phyloP scores from a whole-genome alignment of 2,329 filamentous ascomycete species.

The Venturia effusa region DNA sequence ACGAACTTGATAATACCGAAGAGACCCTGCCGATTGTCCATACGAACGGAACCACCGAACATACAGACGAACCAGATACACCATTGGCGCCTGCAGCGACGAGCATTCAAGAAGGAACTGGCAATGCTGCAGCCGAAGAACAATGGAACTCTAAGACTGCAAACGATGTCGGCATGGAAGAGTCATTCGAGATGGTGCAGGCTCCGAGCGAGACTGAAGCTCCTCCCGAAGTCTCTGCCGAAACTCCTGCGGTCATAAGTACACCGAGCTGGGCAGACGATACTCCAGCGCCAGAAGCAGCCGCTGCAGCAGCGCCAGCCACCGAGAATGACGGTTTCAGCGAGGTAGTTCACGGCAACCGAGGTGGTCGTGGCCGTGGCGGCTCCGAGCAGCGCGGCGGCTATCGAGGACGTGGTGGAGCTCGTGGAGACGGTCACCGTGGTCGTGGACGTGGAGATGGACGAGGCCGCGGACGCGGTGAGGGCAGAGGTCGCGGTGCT shows the following conservation, averaged over 20 bases:
- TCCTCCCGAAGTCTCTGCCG: slow-evolving; percentile 35
- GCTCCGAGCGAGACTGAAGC: slow-evolving; percentile 64
- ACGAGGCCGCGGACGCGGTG: slow-evolving; percentile 20
- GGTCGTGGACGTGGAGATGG: slow-evolving; percentile 27
- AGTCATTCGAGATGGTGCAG: slow-evolving; percentile 67
- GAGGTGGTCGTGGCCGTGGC: slow-evolving; percentile 38
- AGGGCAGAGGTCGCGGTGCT: slow-evolving; percentile 31
- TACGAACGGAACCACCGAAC: slow-evolving; percentile 19
- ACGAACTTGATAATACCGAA: slow-evolving; percentile 47
- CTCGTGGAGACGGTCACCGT: slow-evolving; percentile 33
- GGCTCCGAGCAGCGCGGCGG: slow-evolving; percentile 38
- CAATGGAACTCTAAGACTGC: slow-evolving; percentile 52
- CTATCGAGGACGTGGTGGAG: slow-evolving; percentile 38
- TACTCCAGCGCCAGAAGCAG: slow-evolving; percentile 30
- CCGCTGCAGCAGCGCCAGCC: slow-evolving; percentile 14
- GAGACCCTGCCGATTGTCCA: slow-evolving; percentile 13
- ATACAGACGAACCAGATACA: slow-evolving; percentile 17
- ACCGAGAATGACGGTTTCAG: slow-evolving; percentile 57
- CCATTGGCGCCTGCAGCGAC: slow-evolving; percentile 24
- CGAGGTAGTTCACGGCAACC: slow-evolving; percentile 42
- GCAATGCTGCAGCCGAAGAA: slow-evolving; percentile 48
- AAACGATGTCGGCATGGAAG: slow-evolving; percentile 37
- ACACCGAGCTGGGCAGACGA: slow-evolving; percentile 78
- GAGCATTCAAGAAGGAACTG: slow-evolving; percentile 29
- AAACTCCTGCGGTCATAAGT: slow-evolving; percentile 28